These are phyloP conservation scores for Lophium mytilinum DNA, from an alignment of 495 filamentous ascomycete genomes.

Conservation along the genomic window DNA sequence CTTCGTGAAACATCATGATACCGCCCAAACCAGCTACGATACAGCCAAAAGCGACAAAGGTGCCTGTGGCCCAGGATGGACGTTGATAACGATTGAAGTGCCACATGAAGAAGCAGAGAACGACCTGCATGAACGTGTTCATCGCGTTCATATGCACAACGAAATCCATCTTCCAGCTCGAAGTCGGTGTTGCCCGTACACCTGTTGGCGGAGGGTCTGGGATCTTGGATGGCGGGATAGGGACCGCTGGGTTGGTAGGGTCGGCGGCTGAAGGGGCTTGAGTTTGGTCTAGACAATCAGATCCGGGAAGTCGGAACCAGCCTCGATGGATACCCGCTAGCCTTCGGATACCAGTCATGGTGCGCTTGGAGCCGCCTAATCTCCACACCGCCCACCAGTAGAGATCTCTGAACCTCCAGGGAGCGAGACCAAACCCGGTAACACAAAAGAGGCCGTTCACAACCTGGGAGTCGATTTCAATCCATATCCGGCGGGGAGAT, in stretches of 20 bases:
- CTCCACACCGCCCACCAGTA: slow-evolving; percentile 62
- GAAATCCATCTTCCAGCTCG: slow-evolving; percentile 70
- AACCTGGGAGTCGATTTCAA: slow-evolving; percentile 79
- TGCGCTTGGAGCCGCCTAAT: slow-evolving; percentile 32
- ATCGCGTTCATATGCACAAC: slow-evolving; percentile 64
- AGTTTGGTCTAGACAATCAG: slow-evolving; percentile 29
- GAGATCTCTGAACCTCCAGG: slow-evolving; percentile 77
- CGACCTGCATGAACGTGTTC: slow-evolving; percentile 69
- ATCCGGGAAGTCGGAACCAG: slow-evolving; percentile 63
- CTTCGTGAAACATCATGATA: slow-evolving; percentile 57
- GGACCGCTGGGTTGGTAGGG: slow-evolving; percentile 39
- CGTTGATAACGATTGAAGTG: slow-evolving; percentile 56
- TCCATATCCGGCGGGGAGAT: slow-evolving; percentile 67
- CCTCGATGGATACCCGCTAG: slow-evolving; percentile 58
- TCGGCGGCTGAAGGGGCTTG: slow-evolving; percentile 1
- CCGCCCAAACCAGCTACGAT: slow-evolving; percentile 63
- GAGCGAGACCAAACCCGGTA: slow-evolving; percentile 73
- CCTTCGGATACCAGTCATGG: slow-evolving; percentile 46
- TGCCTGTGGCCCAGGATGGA: slow-evolving; percentile 65
- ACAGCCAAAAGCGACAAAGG: slow-evolving; percentile 63
- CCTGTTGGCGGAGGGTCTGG: slow-evolving; percentile 55
- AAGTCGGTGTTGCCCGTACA: slow-evolving; percentile 54
- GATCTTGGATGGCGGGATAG: slow-evolving; percentile 47
- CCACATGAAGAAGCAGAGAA: slow-evolving; percentile 74
- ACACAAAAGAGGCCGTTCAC: slow-evolving; percentile 84